Base-by-base conservation (phyloP, 495 filamentous ascomycete species). In the Umbilicaria muhlenbergii region DNA sequence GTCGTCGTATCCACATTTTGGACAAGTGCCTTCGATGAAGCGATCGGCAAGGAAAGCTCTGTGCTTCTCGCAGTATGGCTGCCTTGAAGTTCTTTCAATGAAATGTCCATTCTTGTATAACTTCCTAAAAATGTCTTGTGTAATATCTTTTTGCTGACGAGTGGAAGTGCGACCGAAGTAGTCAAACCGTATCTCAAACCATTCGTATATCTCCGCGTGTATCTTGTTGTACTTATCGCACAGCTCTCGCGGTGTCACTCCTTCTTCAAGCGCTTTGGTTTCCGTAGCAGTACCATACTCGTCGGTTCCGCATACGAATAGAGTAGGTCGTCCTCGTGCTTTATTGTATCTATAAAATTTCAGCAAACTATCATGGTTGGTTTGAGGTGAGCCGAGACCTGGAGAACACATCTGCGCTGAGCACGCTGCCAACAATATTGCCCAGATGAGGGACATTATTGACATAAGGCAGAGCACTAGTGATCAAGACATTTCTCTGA, bases 401-500 rank as follows among this genome's bases (percentile, higher is more conserved):
- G 15, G 53, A 52, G 54, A 85, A 92, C 56, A 81, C 80, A 62
- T 88, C 83, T 33, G 83, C 81, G 51, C 75, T 79, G 54, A 96
- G 73, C 33, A 94, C 86, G 50, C 79, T 85, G 44, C 91, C 91
- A 42, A 95, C 74, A 43, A 95, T 80, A 61, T 98, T 98, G 43
- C 91, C 88, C 54, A 94, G 69, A 63, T 94, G 89, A 41, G 89
- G 91, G 10, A 92, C 84, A 62, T 94, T 95, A 66, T 96, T 96
- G 41, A 94, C 87, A 57, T 95, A 96, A 35, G 85, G 83, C 32
- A 86, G 54, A 35, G 81, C 79, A 43, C 74, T 78, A 10, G 71
- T 81, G 33, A 81, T 68, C 19, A 81, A 50, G 21, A 67, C 58
- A 53, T 68, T 68, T 35, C 60, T 60, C 55, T 68, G 49, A 44